Evolutionary conservation across 768 basidiomycete species (phyloP).

Genomic region (Boletus speciosus): DNA sequence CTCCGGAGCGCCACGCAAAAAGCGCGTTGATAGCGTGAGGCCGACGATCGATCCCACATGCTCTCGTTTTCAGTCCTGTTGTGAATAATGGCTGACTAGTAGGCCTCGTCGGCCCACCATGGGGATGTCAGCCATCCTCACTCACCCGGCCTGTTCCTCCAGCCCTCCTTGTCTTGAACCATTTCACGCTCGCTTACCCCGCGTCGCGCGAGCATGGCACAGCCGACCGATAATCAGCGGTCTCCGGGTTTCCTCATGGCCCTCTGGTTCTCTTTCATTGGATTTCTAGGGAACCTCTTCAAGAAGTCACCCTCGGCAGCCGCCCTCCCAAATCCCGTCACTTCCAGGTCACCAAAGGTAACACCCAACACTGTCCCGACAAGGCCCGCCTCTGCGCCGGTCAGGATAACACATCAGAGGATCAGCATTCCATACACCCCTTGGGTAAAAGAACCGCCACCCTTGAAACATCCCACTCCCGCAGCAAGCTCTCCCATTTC

Average conservation of each 20-base stretch:
- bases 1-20: slow-evolving; percentile 6
- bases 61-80: background rate
- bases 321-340: slow-evolving; percentile 19
- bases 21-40: slow-evolving; percentile 12
- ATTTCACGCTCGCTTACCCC: background rate
- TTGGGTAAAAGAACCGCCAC: background rate
- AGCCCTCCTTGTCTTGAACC: background rate
- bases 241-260: slow-evolving; percentile 9
- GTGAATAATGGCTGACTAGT: slow-evolving; percentile 3
- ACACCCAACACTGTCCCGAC: background rate
- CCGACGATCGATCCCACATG: slow-evolving; percentile 10
- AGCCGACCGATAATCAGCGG: background rate
- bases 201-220: slow-evolving; percentile 1
- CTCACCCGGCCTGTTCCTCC: background rate
- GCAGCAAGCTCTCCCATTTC: slow-evolving; percentile 4
- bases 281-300: slow-evolving; percentile 13
- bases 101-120: background rate
- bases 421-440: background rate
- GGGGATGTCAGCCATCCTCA: slow-evolving; percentile 1
- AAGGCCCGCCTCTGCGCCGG: background rate
- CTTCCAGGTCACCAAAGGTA: background rate
- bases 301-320: slow-evolving; percentile 4
- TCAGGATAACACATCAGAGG: background rate
- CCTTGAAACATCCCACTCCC: slow-evolving; percentile 12
- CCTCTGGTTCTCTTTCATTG: slow-evolving; percentile 15